Evolutionary conservation across 2,329 filamentous ascomycete genomes (phyloP).

Genomic region (Trichoderma sp.): DNA sequence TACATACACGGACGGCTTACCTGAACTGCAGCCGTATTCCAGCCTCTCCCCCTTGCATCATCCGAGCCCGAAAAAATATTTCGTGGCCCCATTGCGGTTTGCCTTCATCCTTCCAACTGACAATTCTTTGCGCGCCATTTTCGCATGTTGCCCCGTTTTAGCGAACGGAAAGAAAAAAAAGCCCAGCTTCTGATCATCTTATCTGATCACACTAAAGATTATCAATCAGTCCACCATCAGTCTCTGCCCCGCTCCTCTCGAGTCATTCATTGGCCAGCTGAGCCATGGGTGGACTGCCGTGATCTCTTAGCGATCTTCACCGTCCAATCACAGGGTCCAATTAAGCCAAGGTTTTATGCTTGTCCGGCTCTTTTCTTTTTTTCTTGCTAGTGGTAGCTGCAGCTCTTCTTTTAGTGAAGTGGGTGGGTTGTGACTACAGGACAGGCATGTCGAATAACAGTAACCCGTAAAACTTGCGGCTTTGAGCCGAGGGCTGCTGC

Average conservation of each 20-base stretch:
- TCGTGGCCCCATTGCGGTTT: neutral
- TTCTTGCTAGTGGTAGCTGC: neutral
- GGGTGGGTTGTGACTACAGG: neutral
- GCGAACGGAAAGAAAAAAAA: neutral
- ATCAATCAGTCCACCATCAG: constrained; percentile 20
- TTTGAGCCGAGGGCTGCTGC: neutral
- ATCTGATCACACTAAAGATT: constrained; percentile 15
- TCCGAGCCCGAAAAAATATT: neutral
- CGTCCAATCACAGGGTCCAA: neutral
- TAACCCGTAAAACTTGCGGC: neutral
- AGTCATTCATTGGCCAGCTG: neutral
- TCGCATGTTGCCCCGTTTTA: neutral
- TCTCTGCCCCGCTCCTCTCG: neutral
- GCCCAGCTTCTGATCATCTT: constrained; percentile 1
- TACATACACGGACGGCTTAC: neutral
- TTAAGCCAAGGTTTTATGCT: constrained; percentile 9
- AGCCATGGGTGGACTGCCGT: neutral
- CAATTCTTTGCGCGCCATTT: constrained; percentile 16
- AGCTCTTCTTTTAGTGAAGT: neutral
- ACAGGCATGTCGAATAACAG: neutral
- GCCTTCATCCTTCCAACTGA: neutral
- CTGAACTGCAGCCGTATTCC: neutral
- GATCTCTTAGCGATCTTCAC: neutral
- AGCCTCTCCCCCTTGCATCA: neutral
- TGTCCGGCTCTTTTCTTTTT: neutral